Evolutionary conservation across 805 yeast species (phyloP).

Genomic region (Spathaspora passalidarum): DNA sequence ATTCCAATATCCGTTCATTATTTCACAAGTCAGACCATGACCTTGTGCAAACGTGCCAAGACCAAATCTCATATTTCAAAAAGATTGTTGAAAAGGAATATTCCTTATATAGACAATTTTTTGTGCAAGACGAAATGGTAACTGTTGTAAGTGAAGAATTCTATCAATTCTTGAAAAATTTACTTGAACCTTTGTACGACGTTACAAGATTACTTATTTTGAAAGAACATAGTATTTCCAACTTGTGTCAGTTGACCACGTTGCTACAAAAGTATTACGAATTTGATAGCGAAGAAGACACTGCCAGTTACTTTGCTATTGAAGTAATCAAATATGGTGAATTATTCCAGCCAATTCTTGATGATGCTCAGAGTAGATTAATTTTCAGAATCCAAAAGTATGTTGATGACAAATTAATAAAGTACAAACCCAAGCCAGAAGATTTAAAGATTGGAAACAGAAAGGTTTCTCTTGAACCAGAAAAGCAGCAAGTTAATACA

Average conservation of each 20-base stretch:
- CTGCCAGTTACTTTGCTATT: constrained; percentile 19
- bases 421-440: constrained; percentile 62
- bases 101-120: constrained; percentile 53
- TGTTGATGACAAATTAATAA: constrained; percentile 65
- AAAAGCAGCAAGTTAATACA: constrained; percentile 11
- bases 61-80: constrained; percentile 56
- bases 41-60: constrained; percentile 60
- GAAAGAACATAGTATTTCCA: constrained; percentile 64
- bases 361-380: constrained; percentile 76
- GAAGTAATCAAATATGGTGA: constrained; percentile 46
- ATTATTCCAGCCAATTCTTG: constrained; percentile 66
- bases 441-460: constrained; percentile 61
- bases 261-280: constrained; percentile 67
- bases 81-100: constrained; percentile 61
- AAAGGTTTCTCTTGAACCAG: constrained; percentile 10
- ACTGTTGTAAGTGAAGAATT: constrained; percentile 27
- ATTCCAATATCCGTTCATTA: constrained; percentile 24
- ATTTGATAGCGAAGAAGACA: constrained; percentile 61
- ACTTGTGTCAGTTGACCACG: constrained; percentile 72
- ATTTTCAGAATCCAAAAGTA: constrained; percentile 75
- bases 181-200: constrained; percentile 80
- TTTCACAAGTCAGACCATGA: constrained; percentile 14
- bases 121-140: constrained; percentile 22
- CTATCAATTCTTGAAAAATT: constrained; percentile 55
- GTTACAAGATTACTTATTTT: constrained; percentile 61